Evolutionary conservation across 2,329 filamentous ascomycete genomes (phyloP).

Genomic region (Colletotrichum costaricense): DNA sequence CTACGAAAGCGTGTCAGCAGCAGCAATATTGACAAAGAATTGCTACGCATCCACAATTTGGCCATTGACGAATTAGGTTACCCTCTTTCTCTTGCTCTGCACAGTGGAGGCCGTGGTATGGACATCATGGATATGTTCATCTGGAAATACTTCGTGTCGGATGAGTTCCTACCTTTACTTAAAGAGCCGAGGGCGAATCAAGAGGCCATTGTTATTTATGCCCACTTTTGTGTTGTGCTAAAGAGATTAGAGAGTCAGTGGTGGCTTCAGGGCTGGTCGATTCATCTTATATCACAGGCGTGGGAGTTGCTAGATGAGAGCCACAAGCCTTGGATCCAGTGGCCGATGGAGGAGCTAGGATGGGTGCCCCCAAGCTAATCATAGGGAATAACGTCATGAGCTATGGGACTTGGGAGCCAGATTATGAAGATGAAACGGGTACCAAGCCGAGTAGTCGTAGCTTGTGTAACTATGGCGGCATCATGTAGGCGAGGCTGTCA

Average conservation of each 20-base stretch:
- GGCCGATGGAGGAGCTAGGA: slow-evolving; percentile 39
- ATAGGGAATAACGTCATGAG: not conserved
- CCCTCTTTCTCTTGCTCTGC: slow-evolving; percentile 25
- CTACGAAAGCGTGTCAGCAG: slow-evolving; percentile 35
- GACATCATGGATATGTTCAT: slow-evolving; percentile 53
- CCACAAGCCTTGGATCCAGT: slow-evolving; percentile 47
- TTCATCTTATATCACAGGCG: slow-evolving; percentile 45
- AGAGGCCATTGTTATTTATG: slow-evolving; percentile 48
- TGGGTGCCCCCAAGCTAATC: slow-evolving; percentile 31
- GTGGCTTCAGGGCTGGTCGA: slow-evolving; percentile 51
- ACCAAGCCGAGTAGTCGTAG: too few species aligned
- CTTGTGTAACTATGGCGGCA: too few species aligned
- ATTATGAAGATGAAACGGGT: not conserved
- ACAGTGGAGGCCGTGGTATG: slow-evolving; percentile 18
- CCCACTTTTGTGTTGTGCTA: slow-evolving; percentile 47
- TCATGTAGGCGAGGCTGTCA: too few species aligned
- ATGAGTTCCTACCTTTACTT: slow-evolving; percentile 50
- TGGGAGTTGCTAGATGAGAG: slow-evolving; percentile 48
- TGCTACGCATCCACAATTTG: slow-evolving; percentile 34
- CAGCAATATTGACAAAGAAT: slow-evolving; percentile 31
- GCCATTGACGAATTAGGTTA: slow-evolving; percentile 36
- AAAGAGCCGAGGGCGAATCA: slow-evolving; percentile 38
- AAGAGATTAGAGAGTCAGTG: slow-evolving; percentile 46
- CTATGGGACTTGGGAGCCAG: not conserved
- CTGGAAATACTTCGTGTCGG: slow-evolving; percentile 50